phyloP scores from a whole-genome alignment of 108 stramenopile genomes.

The Nitzschia putrida region DNA sequence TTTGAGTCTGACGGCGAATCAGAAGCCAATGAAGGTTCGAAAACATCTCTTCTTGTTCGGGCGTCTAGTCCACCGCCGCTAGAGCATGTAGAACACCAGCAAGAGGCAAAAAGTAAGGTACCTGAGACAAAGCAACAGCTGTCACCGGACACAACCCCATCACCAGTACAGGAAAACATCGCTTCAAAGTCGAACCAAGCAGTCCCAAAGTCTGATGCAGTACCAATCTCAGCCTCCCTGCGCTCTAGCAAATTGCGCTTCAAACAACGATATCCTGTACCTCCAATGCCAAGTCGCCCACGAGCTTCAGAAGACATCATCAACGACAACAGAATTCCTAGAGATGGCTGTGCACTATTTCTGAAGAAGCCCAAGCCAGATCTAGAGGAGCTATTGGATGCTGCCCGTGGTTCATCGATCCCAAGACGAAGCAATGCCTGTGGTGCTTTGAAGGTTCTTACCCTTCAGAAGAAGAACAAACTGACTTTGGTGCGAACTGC shows the following conservation, averaged over 20 bases:
- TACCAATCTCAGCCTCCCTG: neutral
- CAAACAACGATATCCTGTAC: constrained; percentile 72
- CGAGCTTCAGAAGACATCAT: constrained; percentile 52
- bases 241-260: constrained; percentile 50
- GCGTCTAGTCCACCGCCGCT: neutral
- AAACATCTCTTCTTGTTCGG: neutral
- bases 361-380: constrained; percentile 54
- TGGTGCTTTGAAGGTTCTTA: constrained; percentile 78
- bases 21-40: neutral
- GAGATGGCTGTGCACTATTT: constrained; percentile 2
- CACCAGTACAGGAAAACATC: too few species aligned
- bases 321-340: constrained; percentile 29
- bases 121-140: neutral
- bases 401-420: constrained; percentile 49
- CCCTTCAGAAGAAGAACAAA: constrained; percentile 53
- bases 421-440: constrained; percentile 74
- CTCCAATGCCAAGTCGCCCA: constrained; percentile 43
- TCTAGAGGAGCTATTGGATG: constrained; percentile 57
- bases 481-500: constrained; percentile 68
- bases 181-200: neutral
- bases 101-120: neutral
- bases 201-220: neutral
- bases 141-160: neutral
- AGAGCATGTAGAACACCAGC: neutral
- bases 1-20: too few species aligned